Evolutionary conservation across 139 green algal genomes (phyloP).

Genomic region (Chlamydomonas sp.): DNA sequence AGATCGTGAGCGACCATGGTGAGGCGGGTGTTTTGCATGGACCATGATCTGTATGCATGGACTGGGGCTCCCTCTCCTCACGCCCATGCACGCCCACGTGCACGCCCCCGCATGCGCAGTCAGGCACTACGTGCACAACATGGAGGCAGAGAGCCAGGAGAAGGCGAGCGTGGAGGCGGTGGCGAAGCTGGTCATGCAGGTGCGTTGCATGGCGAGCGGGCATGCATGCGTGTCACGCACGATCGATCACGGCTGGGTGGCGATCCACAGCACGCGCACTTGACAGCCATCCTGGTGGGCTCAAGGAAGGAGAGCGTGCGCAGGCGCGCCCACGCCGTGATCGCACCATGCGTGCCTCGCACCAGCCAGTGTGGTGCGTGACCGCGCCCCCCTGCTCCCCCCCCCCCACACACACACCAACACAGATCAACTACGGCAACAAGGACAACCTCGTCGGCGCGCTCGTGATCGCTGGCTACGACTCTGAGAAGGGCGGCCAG

Average conservation of each 20-base stretch:
- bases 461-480: constrained; percentile 93
- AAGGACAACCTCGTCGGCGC: constrained; percentile 83
- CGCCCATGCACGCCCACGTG: not conserved
- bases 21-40: not conserved
- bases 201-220: constrained; percentile 34
- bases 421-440: constrained; percentile 86
- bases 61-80: not conserved
- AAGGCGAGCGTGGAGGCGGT: constrained; percentile 64
- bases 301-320: too few species aligned
- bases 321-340: too few species aligned
- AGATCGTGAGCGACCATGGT: constrained; percentile 84
- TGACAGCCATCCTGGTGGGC: too few species aligned
- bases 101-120: constrained; percentile 17
- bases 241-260: too few species aligned
- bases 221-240: too few species aligned
- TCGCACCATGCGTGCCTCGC: too few species aligned
- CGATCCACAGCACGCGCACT: too few species aligned
- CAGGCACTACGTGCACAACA: constrained; percentile 23
- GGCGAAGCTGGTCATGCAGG: constrained; percentile 75
- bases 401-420: too few species aligned
- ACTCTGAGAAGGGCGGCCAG: constrained; percentile 67
- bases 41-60: not conserved
- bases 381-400: too few species aligned
- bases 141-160: constrained; percentile 21
- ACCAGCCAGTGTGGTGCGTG: too few species aligned